Conservation (phyloP, 2,329 filamentous ascomycete genomes). For the Beauveria brongniartii region DNA sequence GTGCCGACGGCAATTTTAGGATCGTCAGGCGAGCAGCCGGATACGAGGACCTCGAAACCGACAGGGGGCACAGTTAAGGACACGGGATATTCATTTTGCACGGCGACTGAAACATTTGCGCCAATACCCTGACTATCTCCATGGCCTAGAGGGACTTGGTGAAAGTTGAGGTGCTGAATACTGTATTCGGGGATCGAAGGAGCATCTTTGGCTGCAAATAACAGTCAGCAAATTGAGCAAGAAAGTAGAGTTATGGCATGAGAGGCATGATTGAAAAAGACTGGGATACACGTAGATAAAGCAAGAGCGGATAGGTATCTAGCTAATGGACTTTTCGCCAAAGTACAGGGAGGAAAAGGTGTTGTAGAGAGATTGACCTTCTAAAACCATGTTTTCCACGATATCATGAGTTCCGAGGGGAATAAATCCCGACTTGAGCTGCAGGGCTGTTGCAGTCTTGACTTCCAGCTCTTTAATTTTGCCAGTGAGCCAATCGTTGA, state of each 20-base stretch:
- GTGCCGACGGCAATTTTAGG: slow-evolving; percentile 72
- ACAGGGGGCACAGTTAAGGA: slow-evolving; percentile 70
- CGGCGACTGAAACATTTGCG: slow-evolving; percentile 66
- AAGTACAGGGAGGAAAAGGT: slow-evolving; percentile 54
- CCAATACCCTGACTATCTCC: slow-evolving; percentile 58
- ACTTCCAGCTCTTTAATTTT: slow-evolving; percentile 63
- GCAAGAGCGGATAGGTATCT: slow-evolving; percentile 11
- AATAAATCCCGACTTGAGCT: slow-evolving; percentile 71
- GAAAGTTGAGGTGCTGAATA: slow-evolving; percentile 71
- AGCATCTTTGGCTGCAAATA: slow-evolving; percentile 54
- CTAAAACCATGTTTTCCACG: slow-evolving; percentile 66
- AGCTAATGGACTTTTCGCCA: slow-evolving; percentile 43
- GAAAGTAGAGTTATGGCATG: slow-evolving; percentile 12
- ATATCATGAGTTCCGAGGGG: slow-evolving; percentile 70
- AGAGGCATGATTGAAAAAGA: slow-evolving; percentile 1
- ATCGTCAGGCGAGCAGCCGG: slow-evolving; percentile 66
- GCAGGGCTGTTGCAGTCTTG: slow-evolving; percentile 63
- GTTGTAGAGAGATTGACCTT: slow-evolving; percentile 70
- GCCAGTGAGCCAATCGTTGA: slow-evolving; percentile 82
- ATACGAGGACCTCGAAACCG: slow-evolving; percentile 76
- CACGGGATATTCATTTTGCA: slow-evolving; percentile 72
- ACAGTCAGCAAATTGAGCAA: slow-evolving; percentile 24
- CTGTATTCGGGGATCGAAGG: slow-evolving; percentile 75
- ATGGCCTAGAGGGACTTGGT: slow-evolving; percentile 52
- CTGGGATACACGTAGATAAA: slow-evolving; percentile 3